Evolutionary conservation across 176 grass and related monocot species (phyloP).

Genomic region (Aegilops sharonensis): DNA sequence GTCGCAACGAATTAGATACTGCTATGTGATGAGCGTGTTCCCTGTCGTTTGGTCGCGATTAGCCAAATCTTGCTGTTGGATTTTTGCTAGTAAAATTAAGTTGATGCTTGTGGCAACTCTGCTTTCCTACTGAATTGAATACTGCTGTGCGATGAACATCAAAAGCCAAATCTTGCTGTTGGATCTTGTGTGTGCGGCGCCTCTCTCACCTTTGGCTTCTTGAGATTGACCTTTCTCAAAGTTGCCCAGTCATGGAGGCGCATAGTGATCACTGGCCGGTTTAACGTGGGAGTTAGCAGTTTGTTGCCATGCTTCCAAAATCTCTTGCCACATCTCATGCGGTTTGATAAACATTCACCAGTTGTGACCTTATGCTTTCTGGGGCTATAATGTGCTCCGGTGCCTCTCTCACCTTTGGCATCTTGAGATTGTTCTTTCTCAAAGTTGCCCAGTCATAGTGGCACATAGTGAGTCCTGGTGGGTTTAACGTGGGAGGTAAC

Average conservation of each 20-base stretch:
- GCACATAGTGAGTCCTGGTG: conserved; percentile 41
- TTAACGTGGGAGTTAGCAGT: conserved; percentile 68
- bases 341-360: background rate
- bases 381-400: background rate
- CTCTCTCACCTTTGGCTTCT: conserved; percentile 83
- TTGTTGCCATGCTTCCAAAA: conserved; percentile 67
- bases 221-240: conserved; percentile 60
- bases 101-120: no score
- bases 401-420: conserved; percentile 72
- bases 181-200: background rate
- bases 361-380: background rate
- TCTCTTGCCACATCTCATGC: conserved; percentile 34
- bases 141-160: no score
- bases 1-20: no score
- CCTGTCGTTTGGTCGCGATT: background rate
- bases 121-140: no score
- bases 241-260: conserved; percentile 82
- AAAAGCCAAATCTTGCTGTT: background rate
- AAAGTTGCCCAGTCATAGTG: conserved; percentile 78
- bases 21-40: background rate
- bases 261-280: conserved; percentile 34
- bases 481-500: conserved; percentile 69
- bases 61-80: background rate
- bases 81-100: no score
- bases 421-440: conserved; percentile 64